Conservation (phyloP, 1,284 basidiomycete species). For the Omphalotus olearius region DNA sequence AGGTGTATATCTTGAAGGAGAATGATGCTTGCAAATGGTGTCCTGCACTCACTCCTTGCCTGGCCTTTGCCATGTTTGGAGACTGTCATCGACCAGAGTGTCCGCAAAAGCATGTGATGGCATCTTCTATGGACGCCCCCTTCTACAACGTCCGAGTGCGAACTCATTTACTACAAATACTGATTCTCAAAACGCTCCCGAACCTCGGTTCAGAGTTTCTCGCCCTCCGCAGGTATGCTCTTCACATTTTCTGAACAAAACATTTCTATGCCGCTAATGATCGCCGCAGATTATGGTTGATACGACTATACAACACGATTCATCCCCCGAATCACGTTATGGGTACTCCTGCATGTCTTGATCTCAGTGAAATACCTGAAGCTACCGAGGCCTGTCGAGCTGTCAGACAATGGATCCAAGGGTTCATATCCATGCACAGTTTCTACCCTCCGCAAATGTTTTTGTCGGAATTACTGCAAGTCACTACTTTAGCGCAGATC, state of each 20-base stretch:
- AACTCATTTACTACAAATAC: constrained; percentile 12
- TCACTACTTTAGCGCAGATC: constrained; percentile 7
- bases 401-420: constrained; percentile 7
- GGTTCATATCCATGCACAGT: not conserved
- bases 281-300: constrained; percentile 9
- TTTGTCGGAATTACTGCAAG: constrained; percentile 6
- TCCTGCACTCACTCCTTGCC: constrained; percentile 10
- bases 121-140: not conserved
- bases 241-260: not conserved
- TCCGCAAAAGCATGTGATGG: constrained; percentile 6
- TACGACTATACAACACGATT: constrained; percentile 10
- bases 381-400: not conserved
- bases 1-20: not conserved
- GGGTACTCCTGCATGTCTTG: not conserved
- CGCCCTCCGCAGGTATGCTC: constrained; percentile 6
- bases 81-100: constrained; percentile 7
- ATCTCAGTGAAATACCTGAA: constrained; percentile 7
- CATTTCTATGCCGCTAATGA: not conserved
- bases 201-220: not conserved
- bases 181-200: constrained; percentile 1
- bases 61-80: constrained; percentile 5
- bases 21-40: constrained; percentile 3
- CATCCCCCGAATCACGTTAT: constrained; percentile 9
- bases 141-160: constrained; percentile 12
- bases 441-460: not conserved